Evolutionary conservation across 2,329 filamentous ascomycete genomes (phyloP), one percentile per base, ranked within the genome.

Genomic region (Colletotrichum endophyticum): DNA sequence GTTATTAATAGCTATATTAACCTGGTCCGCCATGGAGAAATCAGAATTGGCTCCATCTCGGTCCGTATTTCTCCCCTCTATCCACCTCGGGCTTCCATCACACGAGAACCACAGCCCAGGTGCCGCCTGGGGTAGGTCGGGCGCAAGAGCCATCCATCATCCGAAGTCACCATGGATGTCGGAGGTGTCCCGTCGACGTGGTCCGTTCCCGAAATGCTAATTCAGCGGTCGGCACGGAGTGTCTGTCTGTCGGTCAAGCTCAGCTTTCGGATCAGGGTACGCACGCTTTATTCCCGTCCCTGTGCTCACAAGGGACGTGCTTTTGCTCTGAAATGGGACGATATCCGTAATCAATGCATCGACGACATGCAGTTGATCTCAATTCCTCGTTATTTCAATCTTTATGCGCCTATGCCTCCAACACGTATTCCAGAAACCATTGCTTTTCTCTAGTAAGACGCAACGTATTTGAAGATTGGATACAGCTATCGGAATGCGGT

Each of bases 141-240:
- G 66, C 64, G 64, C 57, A 61, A 53, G 64, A 76, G 44, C 64
- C 70, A 70, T 59, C 74, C 66, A 39, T 70, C 74, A 59, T 76
- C 74, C 30, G 74, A 76, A 74, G 59, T 76, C 22, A 13, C 32
- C 56, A 30, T 53, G 44, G n/a, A 53, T 63, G 56, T 44, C 30
- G 62, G 62, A 67, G 56, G 19, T 63, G 32, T 73, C 69, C 69
- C 56, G 70, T 73, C 64, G 34, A 8, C 19, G 13, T 63, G 64
- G 74, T 49, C 66, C 66, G 44, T 66, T 74, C 74, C 70, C 63
- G 59, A 70, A 74, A 76, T 76, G 59, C 70, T 69, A 73, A 61
- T 61, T 25, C 64, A 25, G 69, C 32, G 19, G 49, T 67, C 63
- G 30, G 69, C n/a, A 53, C 44, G 44, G 44, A 53, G 44, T 53